Conservation (phyloP, 371 early-diverging fungal species). For the Scutellospora calospora region DNA sequence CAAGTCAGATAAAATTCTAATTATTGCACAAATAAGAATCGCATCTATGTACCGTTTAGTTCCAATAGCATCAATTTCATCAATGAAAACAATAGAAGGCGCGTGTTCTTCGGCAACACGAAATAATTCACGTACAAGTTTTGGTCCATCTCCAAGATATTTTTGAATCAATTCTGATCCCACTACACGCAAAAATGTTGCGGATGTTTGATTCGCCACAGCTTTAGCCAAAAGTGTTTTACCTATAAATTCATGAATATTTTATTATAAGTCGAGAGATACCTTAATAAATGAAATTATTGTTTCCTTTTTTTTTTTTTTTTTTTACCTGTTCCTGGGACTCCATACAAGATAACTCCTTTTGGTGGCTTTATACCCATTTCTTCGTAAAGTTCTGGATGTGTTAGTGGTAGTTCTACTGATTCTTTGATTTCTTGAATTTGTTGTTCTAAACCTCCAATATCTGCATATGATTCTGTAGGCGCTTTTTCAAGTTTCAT, state of each 20-base stretch:
- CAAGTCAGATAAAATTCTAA: neutral
- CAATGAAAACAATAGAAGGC: constrained; percentile 99
- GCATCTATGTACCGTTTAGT: constrained; percentile 68
- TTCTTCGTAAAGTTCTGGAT: constrained; percentile 99
- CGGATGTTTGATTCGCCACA: constrained; percentile 99
- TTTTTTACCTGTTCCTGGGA: constrained; percentile 95
- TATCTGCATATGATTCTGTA: constrained; percentile 98
- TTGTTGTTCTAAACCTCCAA: constrained; percentile 99
- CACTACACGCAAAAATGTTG: constrained; percentile 99
- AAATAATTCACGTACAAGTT: constrained; percentile 99
- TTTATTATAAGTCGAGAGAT: neutral
- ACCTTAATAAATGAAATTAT: neutral
- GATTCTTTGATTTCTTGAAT: constrained; percentile 99
- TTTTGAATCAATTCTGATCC: constrained; percentile 99
- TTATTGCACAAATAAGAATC: neutral
- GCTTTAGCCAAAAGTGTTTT: constrained; percentile 99
- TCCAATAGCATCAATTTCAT: constrained; percentile 99
- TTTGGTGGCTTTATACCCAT: constrained; percentile 99
- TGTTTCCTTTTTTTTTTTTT: neutral
- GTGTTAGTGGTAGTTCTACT: constrained; percentile 99
- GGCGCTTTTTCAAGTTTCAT: constrained; percentile 99
- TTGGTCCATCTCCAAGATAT: constrained; percentile 99
- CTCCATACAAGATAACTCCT: constrained; percentile 99
- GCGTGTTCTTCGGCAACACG: constrained; percentile 99
- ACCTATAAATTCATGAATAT: constrained; percentile 49